Conservation (phyloP, 179 eudicot genomes). For the Nepenthes alata region DNA sequence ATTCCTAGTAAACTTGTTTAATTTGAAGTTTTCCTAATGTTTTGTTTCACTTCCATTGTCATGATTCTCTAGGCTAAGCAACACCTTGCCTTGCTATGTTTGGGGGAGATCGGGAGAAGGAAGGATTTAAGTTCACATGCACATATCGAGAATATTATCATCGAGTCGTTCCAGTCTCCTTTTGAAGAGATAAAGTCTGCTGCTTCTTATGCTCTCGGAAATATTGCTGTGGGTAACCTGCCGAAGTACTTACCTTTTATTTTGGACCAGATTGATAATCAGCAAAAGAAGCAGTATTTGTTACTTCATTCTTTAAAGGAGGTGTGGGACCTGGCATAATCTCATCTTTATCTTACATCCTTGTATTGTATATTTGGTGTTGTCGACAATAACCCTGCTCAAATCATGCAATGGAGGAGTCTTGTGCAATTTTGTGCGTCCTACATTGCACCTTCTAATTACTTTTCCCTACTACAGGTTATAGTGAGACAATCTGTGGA, state of each 20-base stretch:
- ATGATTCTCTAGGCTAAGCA: slow-evolving; percentile 58
- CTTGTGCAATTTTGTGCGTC: too few relatives aligned
- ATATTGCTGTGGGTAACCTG: slow-evolving; percentile 93
- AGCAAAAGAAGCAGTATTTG: slow-evolving; percentile 91
- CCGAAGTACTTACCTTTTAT: slow-evolving; percentile 84
- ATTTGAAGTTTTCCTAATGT: too few relatives aligned
- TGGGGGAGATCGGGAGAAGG: slow-evolving; percentile 97
- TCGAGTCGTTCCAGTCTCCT: slow-evolving; percentile 8
- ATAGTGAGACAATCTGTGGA: slow-evolving; percentile 95
- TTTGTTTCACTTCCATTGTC: background rate
- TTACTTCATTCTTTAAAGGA: slow-evolving; percentile 92
- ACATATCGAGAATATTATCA: slow-evolving; percentile 16
- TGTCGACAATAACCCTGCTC: too few relatives aligned
- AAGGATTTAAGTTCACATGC: slow-evolving; percentile 86
- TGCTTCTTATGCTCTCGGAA: slow-evolving; percentile 83
- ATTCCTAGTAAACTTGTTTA: too few relatives aligned
- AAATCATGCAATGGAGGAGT: too few relatives aligned
- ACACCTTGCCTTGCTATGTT: slow-evolving; percentile 82
- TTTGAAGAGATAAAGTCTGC: slow-evolving; percentile 11
- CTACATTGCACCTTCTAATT: background rate
- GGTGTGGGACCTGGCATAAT: slow-evolving; percentile 23
- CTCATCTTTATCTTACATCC: background rate
- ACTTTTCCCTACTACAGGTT: slow-evolving; percentile 37
- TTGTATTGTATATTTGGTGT: too few relatives aligned
- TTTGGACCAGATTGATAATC: slow-evolving; percentile 92